These are phyloP conservation scores for Cutaneotrichosporon arboriforme DNA, from an alignment of 1,284 basidiomycete genomes.

Conservation along the genomic window DNA sequence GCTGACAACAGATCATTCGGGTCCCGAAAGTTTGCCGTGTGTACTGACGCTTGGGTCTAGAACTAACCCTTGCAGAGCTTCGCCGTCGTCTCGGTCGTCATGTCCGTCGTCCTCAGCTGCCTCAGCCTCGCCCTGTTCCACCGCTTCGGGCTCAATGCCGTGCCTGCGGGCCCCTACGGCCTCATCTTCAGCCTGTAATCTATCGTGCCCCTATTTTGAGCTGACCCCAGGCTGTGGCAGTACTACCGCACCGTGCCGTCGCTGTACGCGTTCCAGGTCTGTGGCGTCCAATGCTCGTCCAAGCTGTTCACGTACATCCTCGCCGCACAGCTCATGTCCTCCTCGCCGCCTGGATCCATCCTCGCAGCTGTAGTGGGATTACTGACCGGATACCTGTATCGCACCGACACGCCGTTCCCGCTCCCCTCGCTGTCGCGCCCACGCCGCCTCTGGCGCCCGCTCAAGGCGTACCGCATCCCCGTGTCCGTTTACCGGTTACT, in stretches of 20 bases:
- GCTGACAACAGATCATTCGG: slow-evolving; percentile 59
- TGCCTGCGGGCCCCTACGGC: slow-evolving; percentile 69
- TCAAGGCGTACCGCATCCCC: slow-evolving; percentile 70
- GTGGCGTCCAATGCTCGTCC: slow-evolving; percentile 67
- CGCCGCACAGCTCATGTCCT: slow-evolving; percentile 63
- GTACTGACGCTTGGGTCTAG: slow-evolving; percentile 31
- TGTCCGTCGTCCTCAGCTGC: slow-evolving; percentile 66
- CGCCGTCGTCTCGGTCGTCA: slow-evolving; percentile 57
- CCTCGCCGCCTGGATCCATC: slow-evolving; percentile 61
- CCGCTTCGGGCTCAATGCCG: slow-evolving; percentile 60
- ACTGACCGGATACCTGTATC: slow-evolving; percentile 66
- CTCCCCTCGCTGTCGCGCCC: slow-evolving; percentile 28
- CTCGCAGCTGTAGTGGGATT: slow-evolving; percentile 61
- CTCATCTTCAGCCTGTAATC: slow-evolving; percentile 52
- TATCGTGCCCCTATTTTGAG: background rate
- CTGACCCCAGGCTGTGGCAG: slow-evolving; percentile 61
- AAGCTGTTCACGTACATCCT: slow-evolving; percentile 67
- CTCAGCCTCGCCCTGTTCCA: slow-evolving; percentile 59
- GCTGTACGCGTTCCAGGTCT: slow-evolving; percentile 67
- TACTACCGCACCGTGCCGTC: slow-evolving; percentile 69
- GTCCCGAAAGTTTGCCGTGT: slow-evolving; percentile 77
- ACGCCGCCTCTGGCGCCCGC: slow-evolving; percentile 35
- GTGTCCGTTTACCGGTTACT: slow-evolving; percentile 55
- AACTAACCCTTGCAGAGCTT: slow-evolving; percentile 60
- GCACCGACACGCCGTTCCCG: slow-evolving; percentile 62